Base-by-base conservation (phyloP, 31 red algal species). In the Porphyra umbilicalis region DNA sequence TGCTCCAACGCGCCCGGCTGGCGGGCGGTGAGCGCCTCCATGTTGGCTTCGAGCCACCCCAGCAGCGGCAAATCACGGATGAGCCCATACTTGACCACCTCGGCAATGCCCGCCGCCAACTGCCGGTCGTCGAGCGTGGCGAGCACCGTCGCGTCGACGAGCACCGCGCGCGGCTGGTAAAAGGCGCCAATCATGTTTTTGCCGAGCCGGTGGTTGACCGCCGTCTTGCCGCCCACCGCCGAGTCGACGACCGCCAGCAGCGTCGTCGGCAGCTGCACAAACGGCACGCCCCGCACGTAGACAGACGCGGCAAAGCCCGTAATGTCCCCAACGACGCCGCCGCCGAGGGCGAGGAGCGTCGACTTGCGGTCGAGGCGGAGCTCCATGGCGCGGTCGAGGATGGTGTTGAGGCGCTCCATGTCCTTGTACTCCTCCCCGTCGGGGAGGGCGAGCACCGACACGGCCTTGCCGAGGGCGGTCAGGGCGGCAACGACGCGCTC, bases 151-250 rank as follows among this genome's bases (percentile, higher is more conserved):
- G 36, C 77, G 79, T 95, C 93, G 78, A 95, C 91, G 20, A 99
- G 82, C 68, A 95, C 93, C 16, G 97, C 93, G 29, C 90, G 39
- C 33, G 97, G 97, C 81, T 95, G 90, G 75, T 99, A 94, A 71
- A 99, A 93, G 29, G 90, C 83, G 40, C 97, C 97, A 37, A 99
- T 95, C 90, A 99, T 91, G 78, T 99, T 99, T 85, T 99, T 99
- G 5, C 87, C 90, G 76, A 82, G 77, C 32, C 88, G 93, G 39
- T 93, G 90, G 83, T 99, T 95, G 35, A 99, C 85, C 42, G 83
- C 97, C n/a, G 90, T 95, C 82, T 99, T 99, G 37, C 97, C 97
- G 32, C 97, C 97, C 34, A 99, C 91, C 38, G 93, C 86, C 38
- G 93, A 91, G 79, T 99, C 97, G 32, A 99, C 97, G 33, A 95